These are phyloP conservation scores for Lyophyllum shimeji DNA, from an alignment of 768 basidiomycete genomes.

Conservation along the genomic window DNA sequence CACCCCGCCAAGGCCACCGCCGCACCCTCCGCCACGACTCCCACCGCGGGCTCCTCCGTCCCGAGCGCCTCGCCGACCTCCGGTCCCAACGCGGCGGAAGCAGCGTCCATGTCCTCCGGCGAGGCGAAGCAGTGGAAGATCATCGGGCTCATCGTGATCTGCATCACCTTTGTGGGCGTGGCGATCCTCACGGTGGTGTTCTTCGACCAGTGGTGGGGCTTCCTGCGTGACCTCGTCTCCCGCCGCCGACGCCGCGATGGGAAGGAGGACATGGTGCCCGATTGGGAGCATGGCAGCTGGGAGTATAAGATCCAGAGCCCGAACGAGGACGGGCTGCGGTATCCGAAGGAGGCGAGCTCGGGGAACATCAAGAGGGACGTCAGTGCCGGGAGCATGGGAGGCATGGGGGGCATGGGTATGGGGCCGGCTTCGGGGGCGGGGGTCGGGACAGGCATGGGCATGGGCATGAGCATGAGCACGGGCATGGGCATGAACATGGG, in stretches of 20 bases:
- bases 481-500: conserved; percentile 5
- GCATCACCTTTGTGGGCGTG: conserved; percentile 56
- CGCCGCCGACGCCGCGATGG: conserved; percentile 34
- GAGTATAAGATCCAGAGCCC: conserved; percentile 44
- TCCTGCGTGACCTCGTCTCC: conserved; percentile 50
- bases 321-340: conserved; percentile 17
- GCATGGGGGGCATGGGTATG: too few species aligned
- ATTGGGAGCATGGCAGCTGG: conserved; percentile 66
- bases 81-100: conserved; percentile 8
- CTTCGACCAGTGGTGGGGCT: conserved; percentile 72
- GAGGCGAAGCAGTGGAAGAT: conserved; percentile 65
- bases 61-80: conserved; percentile 8
- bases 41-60: conserved; percentile 3
- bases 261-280: conserved; percentile 59
- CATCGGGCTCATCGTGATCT: conserved; percentile 64
- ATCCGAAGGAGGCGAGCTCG: not conserved
- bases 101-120: conserved; percentile 32
- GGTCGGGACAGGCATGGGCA: too few species aligned
- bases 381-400: not conserved
- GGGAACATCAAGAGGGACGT: not conserved
- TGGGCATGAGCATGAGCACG: too few species aligned
- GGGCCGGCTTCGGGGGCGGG: too few species aligned
- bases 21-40: not conserved
- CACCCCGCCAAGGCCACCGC: not conserved
- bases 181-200: conserved; percentile 59